A percentile compares a stretch with the other conserved stretches of the same genome.
Evolutionary conservation across 306 rosid genomes (phyloP).

Genomic region (Sophora flavescens): DNA sequence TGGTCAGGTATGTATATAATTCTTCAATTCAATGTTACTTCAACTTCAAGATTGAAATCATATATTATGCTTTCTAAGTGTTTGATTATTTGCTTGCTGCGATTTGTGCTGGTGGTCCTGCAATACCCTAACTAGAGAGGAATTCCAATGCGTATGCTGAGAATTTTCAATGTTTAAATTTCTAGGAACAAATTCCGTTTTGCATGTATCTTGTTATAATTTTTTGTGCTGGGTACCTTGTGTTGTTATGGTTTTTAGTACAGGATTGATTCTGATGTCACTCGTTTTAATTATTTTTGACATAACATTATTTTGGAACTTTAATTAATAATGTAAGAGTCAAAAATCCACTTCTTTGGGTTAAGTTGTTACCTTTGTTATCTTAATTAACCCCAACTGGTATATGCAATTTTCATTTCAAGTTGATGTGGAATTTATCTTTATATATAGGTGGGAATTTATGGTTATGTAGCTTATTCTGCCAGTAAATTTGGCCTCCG

Average conservation of each 20-base stretch:
- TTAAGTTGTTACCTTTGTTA: background rate
- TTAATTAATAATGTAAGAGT: background rate
- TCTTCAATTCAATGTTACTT: background rate
- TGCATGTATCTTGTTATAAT: background rate
- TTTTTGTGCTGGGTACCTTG: background rate
- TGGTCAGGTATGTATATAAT: constrained; percentile 68
- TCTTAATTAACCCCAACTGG: background rate
- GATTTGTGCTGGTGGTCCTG: background rate
- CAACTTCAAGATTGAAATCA: background rate
- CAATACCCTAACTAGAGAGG: background rate
- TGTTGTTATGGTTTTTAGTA: background rate
- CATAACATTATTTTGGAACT: background rate
- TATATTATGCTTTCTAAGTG: background rate
- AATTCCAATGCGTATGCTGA: background rate
- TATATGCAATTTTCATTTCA: background rate
- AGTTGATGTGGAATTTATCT: constrained; percentile 39
- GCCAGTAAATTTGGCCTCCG: constrained; percentile 92
- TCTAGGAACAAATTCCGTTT: background rate
- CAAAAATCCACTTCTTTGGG: background rate
- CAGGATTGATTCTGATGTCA: background rate
- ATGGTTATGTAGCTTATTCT: constrained; percentile 89
- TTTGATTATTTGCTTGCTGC: background rate
- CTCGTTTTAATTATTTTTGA: background rate
- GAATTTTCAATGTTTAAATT: background rate
- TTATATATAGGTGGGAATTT: constrained; percentile 76